Percentiles rank a stretch among this genome's conserved stretches.
These are phyloP conservation scores for Fusarium chlamydosporum DNA, from an alignment of 2,329 filamentous ascomycete species.

Conservation along the genomic window DNA sequence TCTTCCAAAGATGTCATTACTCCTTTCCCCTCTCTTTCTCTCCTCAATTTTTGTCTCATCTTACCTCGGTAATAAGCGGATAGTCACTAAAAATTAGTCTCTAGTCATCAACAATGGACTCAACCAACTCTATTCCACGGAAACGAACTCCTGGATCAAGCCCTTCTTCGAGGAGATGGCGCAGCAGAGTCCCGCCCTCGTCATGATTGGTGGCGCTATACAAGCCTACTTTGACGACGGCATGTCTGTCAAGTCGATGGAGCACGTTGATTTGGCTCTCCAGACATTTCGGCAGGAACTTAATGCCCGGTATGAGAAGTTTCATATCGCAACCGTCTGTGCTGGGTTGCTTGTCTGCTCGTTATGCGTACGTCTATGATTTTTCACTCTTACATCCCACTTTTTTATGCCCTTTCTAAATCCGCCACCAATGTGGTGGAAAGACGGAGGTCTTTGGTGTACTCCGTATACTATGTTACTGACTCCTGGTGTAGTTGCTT, in stretches of 20 bases:
- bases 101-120: constrained; percentile 44
- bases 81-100: constrained; percentile 13
- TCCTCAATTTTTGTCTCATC: not conserved
- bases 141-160: constrained; percentile 44
- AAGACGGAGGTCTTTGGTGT: too few relatives aligned
- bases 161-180: constrained; percentile 47
- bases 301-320: constrained; percentile 30
- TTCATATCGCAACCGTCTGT: constrained; percentile 41
- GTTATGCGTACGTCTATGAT: constrained; percentile 37
- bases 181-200: constrained; percentile 42
- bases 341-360: constrained; percentile 46
- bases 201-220: constrained; percentile 42
- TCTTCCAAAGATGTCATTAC: constrained; percentile 42
- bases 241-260: constrained; percentile 46
- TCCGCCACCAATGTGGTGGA: too few relatives aligned
- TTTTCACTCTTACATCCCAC: not conserved
- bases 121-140: constrained; percentile 43
- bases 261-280: constrained; percentile 40
- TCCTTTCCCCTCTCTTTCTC: constrained; percentile 1
- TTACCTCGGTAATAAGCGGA: constrained; percentile 3
- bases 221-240: constrained; percentile 47
- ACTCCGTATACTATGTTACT: not conserved
- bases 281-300: constrained; percentile 47
- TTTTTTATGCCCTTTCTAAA: not conserved
- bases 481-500: constrained; percentile 30